Evolutionary conservation across 192 early-diverging fungal genomes (phyloP).

Genomic region (Glomus cerebriforme): DNA sequence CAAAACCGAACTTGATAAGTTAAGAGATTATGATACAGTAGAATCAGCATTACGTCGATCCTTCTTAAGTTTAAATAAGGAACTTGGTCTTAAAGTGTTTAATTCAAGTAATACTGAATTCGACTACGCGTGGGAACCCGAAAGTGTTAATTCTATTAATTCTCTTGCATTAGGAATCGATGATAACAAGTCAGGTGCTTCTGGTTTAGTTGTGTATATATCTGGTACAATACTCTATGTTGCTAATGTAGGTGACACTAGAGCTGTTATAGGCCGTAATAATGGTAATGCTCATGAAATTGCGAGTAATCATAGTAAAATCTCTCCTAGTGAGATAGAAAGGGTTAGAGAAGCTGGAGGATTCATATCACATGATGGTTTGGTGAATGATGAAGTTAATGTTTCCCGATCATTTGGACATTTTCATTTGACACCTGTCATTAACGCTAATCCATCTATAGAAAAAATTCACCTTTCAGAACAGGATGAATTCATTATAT

Average conservation of each 20-base stretch:
- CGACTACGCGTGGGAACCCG: conserved; percentile 21
- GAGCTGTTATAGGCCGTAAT: conserved; percentile 76
- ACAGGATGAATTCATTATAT: conserved; percentile 79
- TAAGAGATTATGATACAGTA: conserved; percentile 59
- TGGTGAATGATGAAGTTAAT: conserved; percentile 74
- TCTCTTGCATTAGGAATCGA: conserved; percentile 34
- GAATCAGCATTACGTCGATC: conserved; percentile 76
- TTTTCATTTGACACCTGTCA: conserved; percentile 76
- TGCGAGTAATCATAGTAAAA: conserved; percentile 71
- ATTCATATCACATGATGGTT: conserved; percentile 71
- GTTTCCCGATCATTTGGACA: conserved; percentile 86
- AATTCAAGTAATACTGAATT: conserved; percentile 27
- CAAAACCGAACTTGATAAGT: conserved; percentile 72
- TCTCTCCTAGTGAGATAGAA: conserved; percentile 65
- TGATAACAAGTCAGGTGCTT: conserved; percentile 67
- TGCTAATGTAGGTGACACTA: conserved; percentile 84
- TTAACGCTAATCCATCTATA: conserved; percentile 86
- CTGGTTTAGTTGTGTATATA: conserved; percentile 80
- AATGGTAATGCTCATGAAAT: conserved; percentile 69
- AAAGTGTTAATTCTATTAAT: not conserved
- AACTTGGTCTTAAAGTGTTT: conserved; percentile 58
- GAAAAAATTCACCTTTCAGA: conserved; percentile 71
- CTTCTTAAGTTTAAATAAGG: conserved; percentile 81
- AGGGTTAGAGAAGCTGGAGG: conserved; percentile 82
- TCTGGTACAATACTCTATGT: conserved; percentile 76